These are phyloP conservation scores for Claviceps humidiphila DNA, from an alignment of 2,329 filamentous ascomycete species.

Conservation along the genomic window DNA sequence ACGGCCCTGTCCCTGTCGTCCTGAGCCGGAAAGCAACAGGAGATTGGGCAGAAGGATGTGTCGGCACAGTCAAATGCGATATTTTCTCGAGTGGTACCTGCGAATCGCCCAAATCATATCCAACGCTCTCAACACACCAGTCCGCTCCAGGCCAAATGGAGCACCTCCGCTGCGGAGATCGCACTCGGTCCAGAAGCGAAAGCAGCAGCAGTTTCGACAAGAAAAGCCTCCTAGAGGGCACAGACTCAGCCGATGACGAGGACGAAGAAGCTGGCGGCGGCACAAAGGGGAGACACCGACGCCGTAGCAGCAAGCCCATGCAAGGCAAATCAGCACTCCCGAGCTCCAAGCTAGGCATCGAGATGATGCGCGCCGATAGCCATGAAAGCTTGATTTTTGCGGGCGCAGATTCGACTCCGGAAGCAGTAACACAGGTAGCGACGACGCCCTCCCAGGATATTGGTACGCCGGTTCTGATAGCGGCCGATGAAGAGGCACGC, in stretches of 20 bases:
- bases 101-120: conserved; percentile 29
- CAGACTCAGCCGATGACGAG: conserved; percentile 85
- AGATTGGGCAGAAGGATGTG: conserved; percentile 66
- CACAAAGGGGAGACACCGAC: conserved; percentile 30
- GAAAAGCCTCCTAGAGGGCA: conserved; percentile 54
- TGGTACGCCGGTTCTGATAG: conserved; percentile 17
- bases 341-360: conserved; percentile 80
- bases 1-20: conserved; percentile 54
- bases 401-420: conserved; percentile 35
- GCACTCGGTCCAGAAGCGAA: conserved; percentile 61
- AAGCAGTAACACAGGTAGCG: conserved; percentile 37
- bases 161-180: conserved; percentile 52
- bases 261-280: conserved; percentile 71
- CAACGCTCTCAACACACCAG: conserved; percentile 43
- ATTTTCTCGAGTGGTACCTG: conserved; percentile 18
- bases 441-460: conserved; percentile 35
- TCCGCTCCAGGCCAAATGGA: conserved; percentile 54
- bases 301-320: conserved; percentile 26
- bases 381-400: conserved; percentile 60
- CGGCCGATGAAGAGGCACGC: neutral
- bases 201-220: conserved; percentile 51
- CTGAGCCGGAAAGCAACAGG: conserved; percentile 60
- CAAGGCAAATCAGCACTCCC: conserved; percentile 44
- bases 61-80: conserved; percentile 64
- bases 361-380: conserved; percentile 97